phyloP scores from a whole-genome alignment of 805 yeast genomes.

The Metschnikowia proteae region DNA sequence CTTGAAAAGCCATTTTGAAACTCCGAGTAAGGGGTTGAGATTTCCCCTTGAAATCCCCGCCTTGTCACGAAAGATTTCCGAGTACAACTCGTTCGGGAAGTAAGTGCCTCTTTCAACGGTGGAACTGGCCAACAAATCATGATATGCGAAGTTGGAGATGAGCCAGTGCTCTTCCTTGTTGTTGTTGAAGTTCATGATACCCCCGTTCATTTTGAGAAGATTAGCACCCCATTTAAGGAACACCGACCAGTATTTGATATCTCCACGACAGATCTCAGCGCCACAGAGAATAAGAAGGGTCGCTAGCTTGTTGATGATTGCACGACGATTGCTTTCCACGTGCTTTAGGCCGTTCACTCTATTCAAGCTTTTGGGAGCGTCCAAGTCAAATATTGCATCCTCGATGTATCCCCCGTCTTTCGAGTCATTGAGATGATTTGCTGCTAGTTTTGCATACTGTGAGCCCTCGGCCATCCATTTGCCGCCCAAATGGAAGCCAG shows the following conservation, averaged over 20 bases:
- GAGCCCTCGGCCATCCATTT: conserved; percentile 47
- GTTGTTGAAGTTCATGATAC: conserved; percentile 49
- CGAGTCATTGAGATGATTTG: conserved; percentile 34
- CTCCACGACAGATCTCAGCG: conserved; percentile 83
- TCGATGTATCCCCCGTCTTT: not conserved
- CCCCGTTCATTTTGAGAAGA: conserved; percentile 59
- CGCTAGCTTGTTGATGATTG: conserved; percentile 50
- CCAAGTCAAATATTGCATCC: not conserved
- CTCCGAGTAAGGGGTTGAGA: conserved; percentile 69
- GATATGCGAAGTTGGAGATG: conserved; percentile 75
- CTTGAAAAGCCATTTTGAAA: conserved; percentile 64
- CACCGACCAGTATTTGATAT: conserved; percentile 70
- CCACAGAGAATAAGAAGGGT: conserved; percentile 65
- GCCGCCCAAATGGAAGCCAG: conserved; percentile 48
- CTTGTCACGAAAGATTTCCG: conserved; percentile 42
- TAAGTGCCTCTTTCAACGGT: conserved; percentile 59
- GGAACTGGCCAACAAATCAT: conserved; percentile 67
- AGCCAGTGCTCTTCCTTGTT: conserved; percentile 67
- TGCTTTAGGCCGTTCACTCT: not conserved
- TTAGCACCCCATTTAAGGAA: conserved; percentile 64
- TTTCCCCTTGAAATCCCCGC: conserved; percentile 36
- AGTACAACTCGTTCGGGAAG: conserved; percentile 60
- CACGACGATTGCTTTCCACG: conserved; percentile 23
- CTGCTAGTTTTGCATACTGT: conserved; percentile 45
- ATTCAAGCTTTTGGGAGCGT: not conserved